Conservation (phyloP, 768 basidiomycete genomes). For the Fibroporia radiculosa region DNA sequence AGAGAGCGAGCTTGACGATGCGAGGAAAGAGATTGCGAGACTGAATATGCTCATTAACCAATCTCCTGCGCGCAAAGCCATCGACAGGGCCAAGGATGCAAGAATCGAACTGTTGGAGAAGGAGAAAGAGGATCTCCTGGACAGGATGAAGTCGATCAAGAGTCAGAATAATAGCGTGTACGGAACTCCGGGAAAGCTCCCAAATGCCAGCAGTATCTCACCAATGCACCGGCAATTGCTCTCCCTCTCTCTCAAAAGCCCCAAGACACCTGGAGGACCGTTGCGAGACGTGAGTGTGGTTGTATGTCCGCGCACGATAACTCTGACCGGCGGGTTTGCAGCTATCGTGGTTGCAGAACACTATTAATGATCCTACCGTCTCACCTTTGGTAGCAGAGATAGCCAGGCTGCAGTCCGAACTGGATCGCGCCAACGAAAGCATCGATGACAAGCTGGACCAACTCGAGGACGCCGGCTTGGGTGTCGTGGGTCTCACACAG, state of each 20-base stretch:
- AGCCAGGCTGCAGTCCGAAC: slow-evolving; percentile 61
- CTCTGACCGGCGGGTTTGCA: slow-evolving; percentile 18
- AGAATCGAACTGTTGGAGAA: slow-evolving; percentile 70
- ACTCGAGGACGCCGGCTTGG: slow-evolving; percentile 73
- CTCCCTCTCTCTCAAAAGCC: slow-evolving; percentile 58
- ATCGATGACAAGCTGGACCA: slow-evolving; percentile 87
- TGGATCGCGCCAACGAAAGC: slow-evolving; percentile 72
- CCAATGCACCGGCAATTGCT: slow-evolving; percentile 70
- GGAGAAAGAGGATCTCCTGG: slow-evolving; percentile 69
- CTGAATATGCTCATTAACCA: slow-evolving; percentile 60
- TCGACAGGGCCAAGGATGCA: slow-evolving; percentile 69
- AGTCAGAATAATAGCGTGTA: slow-evolving; percentile 43
- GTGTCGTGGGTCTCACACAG: slow-evolving; percentile 61
- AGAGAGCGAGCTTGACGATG: slow-evolving; percentile 70
- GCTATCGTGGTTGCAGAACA: slow-evolving; percentile 70
- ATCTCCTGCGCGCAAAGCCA: slow-evolving; percentile 68
- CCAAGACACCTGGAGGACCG: slow-evolving; percentile 75
- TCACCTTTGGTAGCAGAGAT: slow-evolving; percentile 69
- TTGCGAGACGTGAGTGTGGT: slow-evolving; percentile 58
- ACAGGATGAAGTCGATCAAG: slow-evolving; percentile 55
- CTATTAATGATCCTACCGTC: slow-evolving; percentile 45
- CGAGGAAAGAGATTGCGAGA: slow-evolving; percentile 67
- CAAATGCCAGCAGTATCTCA: slow-evolving; percentile 55
- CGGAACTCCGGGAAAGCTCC: slow-evolving; percentile 48
- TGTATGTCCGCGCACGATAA: not conserved